Conservation (phyloP, 352 stramenopile species). For the Globisporangium barbulae region DNA sequence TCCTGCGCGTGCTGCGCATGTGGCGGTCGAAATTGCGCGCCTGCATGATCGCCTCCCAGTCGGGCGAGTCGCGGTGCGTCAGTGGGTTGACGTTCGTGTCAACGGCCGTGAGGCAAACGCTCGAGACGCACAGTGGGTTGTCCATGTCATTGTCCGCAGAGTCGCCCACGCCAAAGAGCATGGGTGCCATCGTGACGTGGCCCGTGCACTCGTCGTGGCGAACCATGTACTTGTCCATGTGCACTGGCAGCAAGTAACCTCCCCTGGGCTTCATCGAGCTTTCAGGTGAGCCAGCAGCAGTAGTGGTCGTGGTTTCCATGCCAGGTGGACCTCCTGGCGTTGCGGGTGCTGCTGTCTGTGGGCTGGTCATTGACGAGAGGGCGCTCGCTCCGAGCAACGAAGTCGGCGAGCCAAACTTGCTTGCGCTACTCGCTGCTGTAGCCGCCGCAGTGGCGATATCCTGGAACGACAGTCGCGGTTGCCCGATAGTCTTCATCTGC, state of each 20-base stretch:
- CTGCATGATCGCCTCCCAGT: conserved; percentile 44
- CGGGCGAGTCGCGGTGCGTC: conserved; percentile 15
- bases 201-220: conserved; percentile 14
- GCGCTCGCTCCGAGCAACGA: neutral
- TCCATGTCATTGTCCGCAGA: neutral
- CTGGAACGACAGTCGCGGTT: conserved; percentile 44
- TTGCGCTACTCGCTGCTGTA: neutral
- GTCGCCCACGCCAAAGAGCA: conserved; percentile 3
- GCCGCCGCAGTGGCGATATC: conserved; percentile 19
- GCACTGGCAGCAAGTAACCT: conserved; percentile 47
- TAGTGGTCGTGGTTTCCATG: neutral
- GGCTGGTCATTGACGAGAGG: neutral
- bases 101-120: conserved; percentile 3
- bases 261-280: conserved; percentile 18
- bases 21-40: conserved; percentile 67
- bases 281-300: neutral
- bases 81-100: conserved; percentile 6
- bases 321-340: neutral
- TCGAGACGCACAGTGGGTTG: neutral
- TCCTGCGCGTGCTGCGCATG: conserved; percentile 61
- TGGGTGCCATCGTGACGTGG: neutral
- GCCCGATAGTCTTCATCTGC: conserved; percentile 48
- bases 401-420: neutral
- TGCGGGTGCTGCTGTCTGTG: neutral
- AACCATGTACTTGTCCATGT: conserved; percentile 53